A percentile compares a stretch with the other conserved stretches of the same genome.
These are phyloP conservation scores for Tulasnella sp. DNA, from an alignment of 768 basidiomycete species.

Conservation along the genomic window DNA sequence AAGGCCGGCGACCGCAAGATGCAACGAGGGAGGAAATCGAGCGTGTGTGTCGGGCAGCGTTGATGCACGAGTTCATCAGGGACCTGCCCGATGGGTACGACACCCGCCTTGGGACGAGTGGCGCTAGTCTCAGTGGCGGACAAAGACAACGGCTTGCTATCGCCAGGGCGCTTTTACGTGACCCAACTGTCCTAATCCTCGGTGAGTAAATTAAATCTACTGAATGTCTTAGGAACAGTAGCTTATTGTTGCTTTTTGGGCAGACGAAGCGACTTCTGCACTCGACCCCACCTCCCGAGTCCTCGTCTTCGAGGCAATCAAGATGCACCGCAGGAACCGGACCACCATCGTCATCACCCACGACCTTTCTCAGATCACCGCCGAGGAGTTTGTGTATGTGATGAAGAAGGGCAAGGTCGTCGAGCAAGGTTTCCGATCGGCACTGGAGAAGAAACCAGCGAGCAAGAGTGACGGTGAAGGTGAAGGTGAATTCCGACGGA, in stretches of 20 bases:
- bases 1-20: conserved; percentile 31
- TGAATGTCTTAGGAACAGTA: conserved; percentile 14
- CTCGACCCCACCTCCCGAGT: conserved; percentile 78
- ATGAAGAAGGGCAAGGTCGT: conserved; percentile 67
- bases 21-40: conserved; percentile 59
- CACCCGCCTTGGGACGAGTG: conserved; percentile 60
- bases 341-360: conserved; percentile 95
- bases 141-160: conserved; percentile 86
- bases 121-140: conserved; percentile 74
- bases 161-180: conserved; percentile 69
- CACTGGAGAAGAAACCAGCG: conserved; percentile 41
- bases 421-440: conserved; percentile 76
- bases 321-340: conserved; percentile 56
- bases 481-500: conserved; percentile 55
- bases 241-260: not conserved
- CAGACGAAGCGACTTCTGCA: conserved; percentile 40
- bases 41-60: conserved; percentile 67
- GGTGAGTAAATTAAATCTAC: conserved; percentile 40
- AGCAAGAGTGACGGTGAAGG: conserved; percentile 19
- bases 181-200: conserved; percentile 81
- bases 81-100: conserved; percentile 85
- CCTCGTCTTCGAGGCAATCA: conserved; percentile 57
- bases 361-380: conserved; percentile 71
- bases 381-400: conserved; percentile 81
- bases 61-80: conserved; percentile 76